A percentile compares a stretch with the other conserved stretches of the same genome.
These are phyloP conservation scores for Corynascus novoguineensis DNA, from an alignment of 495 filamentous ascomycete species.

Conservation along the genomic window DNA sequence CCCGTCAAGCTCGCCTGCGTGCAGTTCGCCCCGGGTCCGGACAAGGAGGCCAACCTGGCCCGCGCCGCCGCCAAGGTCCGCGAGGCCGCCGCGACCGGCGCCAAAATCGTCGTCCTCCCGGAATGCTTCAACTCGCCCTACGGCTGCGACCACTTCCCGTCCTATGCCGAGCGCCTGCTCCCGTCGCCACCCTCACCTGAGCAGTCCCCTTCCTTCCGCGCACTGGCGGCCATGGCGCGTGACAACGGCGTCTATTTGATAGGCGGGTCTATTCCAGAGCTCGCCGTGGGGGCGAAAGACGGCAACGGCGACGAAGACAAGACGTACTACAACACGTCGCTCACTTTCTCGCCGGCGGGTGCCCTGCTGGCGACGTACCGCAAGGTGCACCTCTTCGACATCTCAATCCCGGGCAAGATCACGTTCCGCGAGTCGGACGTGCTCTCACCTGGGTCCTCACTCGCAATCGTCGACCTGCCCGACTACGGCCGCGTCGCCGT, in stretches of 20 bases:
- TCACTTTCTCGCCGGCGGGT: constrained; percentile 75
- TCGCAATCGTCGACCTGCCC: constrained; percentile 77
- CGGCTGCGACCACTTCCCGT: constrained; percentile 82
- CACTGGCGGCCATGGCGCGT: constrained; percentile 69
- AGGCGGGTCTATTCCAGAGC: constrained; percentile 90
- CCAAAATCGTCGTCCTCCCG: constrained; percentile 64
- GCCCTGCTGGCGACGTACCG: constrained; percentile 77
- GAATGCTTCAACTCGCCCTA: constrained; percentile 99
- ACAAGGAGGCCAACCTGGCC: constrained; percentile 79
- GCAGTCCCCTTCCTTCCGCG: constrained; percentile 76
- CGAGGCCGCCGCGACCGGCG: constrained; percentile 69
- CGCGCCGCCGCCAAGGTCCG: constrained; percentile 77
- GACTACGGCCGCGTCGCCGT: constrained; percentile 81
- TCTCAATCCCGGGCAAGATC: constrained; percentile 94
- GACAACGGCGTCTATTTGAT: constrained; percentile 74
- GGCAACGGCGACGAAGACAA: constrained; percentile 28
- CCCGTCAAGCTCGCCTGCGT: constrained; percentile 77
- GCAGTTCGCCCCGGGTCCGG: constrained; percentile 70
- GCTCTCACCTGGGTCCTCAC: constrained; percentile 69
- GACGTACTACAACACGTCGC: constrained; percentile 86
- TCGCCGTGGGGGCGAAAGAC: constrained; percentile 30
- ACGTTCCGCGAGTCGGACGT: constrained; percentile 87
- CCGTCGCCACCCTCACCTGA: constrained; percentile 66
- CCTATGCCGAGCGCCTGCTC: constrained; percentile 83
- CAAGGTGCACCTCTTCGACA: constrained; percentile 98